Evolutionary conservation across 2,329 filamentous ascomycete genomes (phyloP), one percentile per base, ranked within the genome.

Genomic region (Chaetothyriales sp.): DNA sequence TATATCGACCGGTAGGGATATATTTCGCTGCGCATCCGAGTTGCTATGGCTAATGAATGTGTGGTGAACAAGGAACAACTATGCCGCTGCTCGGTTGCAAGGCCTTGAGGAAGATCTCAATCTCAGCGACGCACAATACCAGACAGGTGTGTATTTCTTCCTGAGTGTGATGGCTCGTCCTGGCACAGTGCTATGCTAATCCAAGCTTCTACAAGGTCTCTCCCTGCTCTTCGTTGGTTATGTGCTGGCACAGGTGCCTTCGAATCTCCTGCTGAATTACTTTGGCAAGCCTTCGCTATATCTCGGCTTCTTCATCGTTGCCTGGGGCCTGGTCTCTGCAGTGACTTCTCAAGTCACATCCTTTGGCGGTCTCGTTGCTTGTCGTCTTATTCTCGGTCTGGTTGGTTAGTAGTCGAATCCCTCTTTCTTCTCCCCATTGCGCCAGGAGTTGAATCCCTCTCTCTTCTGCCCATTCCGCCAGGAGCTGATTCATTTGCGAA

Each of bases 281-380:
- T 26, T 56, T 22, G 51, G 53, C 36, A 49, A 63, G 2, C 69
- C 69, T 1, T 69, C 68, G 3, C 55, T 67, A 3, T 71, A 71
- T 36, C 57, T 71, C n/a, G 68, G 70, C 3, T 68, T 67, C 52
- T 73, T 71, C 57, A 68, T 66, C 43, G 60, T 61, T 3, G 68
- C 66, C 5, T 73, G 71, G 71, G 71, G 71, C 1, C 51, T 71
- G 12, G 69, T 73, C 1, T 73, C 70, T 1, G 61, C 67, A 4
- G 46, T 69, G 43, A 73, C 71, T 26, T 68, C 66, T 46, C 67
- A 70, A 52, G 69, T 70, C 25, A 67, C 62, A 28, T 65, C 55
- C 49, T 71, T 65, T 55, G 65, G 65, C 5, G 64, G 64, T 2
- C 70, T 73, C 28, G 62, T 57, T 6, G 57, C 54, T 12, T 71